Conservation (phyloP, 345 rosid species). For the Carallia brachiata region DNA sequence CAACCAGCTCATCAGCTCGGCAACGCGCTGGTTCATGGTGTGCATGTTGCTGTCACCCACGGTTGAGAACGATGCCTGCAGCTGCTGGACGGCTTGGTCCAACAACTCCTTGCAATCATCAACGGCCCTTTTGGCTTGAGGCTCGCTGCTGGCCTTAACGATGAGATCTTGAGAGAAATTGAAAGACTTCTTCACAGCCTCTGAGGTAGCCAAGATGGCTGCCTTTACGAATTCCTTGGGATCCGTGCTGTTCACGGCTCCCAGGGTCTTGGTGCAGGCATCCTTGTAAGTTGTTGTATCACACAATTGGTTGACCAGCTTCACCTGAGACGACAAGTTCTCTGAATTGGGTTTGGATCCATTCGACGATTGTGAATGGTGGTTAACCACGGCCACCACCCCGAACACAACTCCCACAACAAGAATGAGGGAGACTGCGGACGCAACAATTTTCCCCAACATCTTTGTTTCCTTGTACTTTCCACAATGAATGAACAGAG, state of each 20-base stretch:
- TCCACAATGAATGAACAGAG: no score
- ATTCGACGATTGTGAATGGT: not conserved
- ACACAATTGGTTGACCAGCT: conserved; percentile 5
- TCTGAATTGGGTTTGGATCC: not conserved
- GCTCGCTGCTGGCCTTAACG: not conserved
- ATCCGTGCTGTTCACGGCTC: conserved; percentile 12
- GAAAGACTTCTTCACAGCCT: conserved; percentile 9
- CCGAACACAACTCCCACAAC: conserved; percentile 21
- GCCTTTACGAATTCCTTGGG: conserved; percentile 16
- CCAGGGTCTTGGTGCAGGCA: conserved; percentile 4
- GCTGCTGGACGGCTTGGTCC: conserved; percentile 11
- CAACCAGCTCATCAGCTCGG: conserved; percentile 9
- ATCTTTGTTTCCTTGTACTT: not conserved
- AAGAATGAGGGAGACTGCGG: conserved; percentile 16
- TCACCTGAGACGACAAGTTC: not conserved
- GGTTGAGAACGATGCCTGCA: not conserved
- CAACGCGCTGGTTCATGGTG: not conserved
- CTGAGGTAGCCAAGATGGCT: not conserved
- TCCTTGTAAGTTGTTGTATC: conserved; percentile 9
- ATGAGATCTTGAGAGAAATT: not conserved
- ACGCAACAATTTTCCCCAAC: conserved; percentile 16
- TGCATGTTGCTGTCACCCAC: conserved; percentile 8
- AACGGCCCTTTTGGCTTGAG: conserved; percentile 10
- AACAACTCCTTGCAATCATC: conserved; percentile 17
- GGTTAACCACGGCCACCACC: conserved; percentile 13